Conservation (phyloP, 2,329 filamentous ascomycete genomes). For the Ophiostoma sp. region DNA sequence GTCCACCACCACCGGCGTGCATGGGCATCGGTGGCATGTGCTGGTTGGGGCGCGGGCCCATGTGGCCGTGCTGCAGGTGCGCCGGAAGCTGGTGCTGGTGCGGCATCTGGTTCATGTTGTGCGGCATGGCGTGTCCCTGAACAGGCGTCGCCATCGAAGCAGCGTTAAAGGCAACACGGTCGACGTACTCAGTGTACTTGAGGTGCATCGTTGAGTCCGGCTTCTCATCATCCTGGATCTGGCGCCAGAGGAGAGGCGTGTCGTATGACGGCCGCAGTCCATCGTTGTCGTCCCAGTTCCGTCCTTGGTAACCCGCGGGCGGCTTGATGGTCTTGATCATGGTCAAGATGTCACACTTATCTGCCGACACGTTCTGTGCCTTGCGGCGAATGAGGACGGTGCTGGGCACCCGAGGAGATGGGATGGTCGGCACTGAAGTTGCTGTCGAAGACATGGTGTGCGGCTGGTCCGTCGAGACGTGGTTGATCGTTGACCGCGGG, state of each 20-base stretch:
- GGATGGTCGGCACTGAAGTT: not conserved
- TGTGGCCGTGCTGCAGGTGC: slow-evolving; percentile 70
- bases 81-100: slow-evolving; percentile 83
- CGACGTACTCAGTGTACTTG: slow-evolving; percentile 78
- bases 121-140: slow-evolving; percentile 55
- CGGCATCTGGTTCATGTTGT: slow-evolving; percentile 70
- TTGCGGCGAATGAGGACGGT: slow-evolving; percentile 64
- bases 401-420: slow-evolving; percentile 15
- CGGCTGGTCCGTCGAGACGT: slow-evolving; percentile 34
- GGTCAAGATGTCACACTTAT: slow-evolving; percentile 61
- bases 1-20: slow-evolving; percentile 57
- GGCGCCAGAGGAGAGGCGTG: slow-evolving; percentile 82
- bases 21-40: slow-evolving; percentile 78
- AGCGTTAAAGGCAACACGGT: slow-evolving; percentile 59
- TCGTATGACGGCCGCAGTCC: slow-evolving; percentile 84
- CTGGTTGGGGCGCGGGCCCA: slow-evolving; percentile 67
- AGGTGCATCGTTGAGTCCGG: slow-evolving; percentile 61
- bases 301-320: slow-evolving; percentile 42
- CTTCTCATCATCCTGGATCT: slow-evolving; percentile 72
- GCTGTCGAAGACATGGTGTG: slow-evolving; percentile 29
- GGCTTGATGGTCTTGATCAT: slow-evolving; percentile 57
- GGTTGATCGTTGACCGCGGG: slow-evolving; percentile 63
- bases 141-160: slow-evolving; percentile 58
- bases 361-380: slow-evolving; percentile 68
- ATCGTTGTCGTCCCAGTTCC: slow-evolving; percentile 72